Evolutionary conservation across 1,284 basidiomycete genomes (phyloP), one percentile per base, ranked within the genome.

Genomic region (Fomes fomentarius): DNA sequence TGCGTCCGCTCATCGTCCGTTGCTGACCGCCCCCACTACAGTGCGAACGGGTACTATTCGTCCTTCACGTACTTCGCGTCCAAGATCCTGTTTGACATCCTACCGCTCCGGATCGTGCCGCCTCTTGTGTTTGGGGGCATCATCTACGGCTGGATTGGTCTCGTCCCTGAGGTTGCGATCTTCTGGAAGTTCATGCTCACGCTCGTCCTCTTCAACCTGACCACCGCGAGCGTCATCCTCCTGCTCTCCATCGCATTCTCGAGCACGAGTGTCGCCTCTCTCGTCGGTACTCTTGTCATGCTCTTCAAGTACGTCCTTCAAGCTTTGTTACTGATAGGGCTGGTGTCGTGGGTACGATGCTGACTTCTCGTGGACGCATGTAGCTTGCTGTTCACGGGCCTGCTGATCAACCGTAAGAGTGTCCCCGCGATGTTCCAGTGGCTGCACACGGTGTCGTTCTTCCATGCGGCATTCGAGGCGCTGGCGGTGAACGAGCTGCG

Each of bases 171-270:
- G 6, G 89, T 98, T 4, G 77, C 84, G 0, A 86, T 84, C 15
- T 98, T 98, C 78, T 98, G 96, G 96, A 97, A 97, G 75, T 98
- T 98, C 77, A 88, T 98, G 75, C 85, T 99, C 61, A 91, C 88
- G 2, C 82, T 98, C 26, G 93, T 99, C 11, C 73, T 98, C 38
- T 98, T 98, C 85, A 98, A 98, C 74, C 75, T 98, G 54, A 91
- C 94, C 0, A 95, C 96, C 1, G 93, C 94, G 19, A 93, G 89
- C 64, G 90, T 96, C 41, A 91, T 98, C 34, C 77, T 99, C 7
- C 84, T 95, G 71, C 80, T 99, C 39, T 94, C 92, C 10, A 92
- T 98, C 51, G 85, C 93, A 0, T 89, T 97, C 62, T 81, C 85
- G 37, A 94, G 89, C 69, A 85, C 85, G 12, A 90, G 93, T 48